Base-by-base conservation (phyloP, 352 stramenopile genomes). In the Phytophthora colocasiae region DNA sequence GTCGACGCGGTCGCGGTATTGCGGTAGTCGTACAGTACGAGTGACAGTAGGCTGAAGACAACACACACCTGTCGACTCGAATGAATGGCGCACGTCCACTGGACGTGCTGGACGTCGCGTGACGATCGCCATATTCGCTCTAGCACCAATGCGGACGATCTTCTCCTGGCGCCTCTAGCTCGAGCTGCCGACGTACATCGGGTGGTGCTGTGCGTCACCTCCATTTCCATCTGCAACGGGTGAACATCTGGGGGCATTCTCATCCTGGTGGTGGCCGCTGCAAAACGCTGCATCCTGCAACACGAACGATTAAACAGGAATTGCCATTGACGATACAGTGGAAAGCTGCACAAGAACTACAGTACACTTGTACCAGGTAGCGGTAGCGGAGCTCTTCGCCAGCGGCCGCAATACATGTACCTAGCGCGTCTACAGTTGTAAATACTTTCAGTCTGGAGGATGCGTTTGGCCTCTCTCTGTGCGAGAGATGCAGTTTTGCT, bases 401-500 rank as follows among this genome's bases (percentile, higher is more conserved):
- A 22, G 22, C 22, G 19, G 17, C 10, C 31, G 8, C 17, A 29
- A 14, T 50, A n/a, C n/a, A n/a, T n/a, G n/a, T n/a, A 22, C 22
- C 22, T 22, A 55, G 29, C 19, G 12, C 15, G 57, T 49, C 48
- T 55, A 71, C 6, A 7, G 3, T 27, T 8, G 64, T 71, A 75
- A 75, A 71, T 59, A 67, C 29, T 66, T 66, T 50, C 3, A 22
- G 7, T 11, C 32, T 6, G 24, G 44, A 49, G 39, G 66, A 67
- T 74, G 53, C 12, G 59, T 59, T 11, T 8, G 51, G 8, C 41
- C 45, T 19, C 39, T 58, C 32, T 72, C 22, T 60, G 41, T 19
- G 12, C 45, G 59, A 73, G 50, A 77, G 64, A 71, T 74, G 65
- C 69, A 78, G 69, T 74, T 69, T 75, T 48, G 26, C 59, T 48